phyloP scores from a whole-genome alignment of 495 filamentous ascomycete genomes.

The Pseudoneurospora amorphoporcata region DNA sequence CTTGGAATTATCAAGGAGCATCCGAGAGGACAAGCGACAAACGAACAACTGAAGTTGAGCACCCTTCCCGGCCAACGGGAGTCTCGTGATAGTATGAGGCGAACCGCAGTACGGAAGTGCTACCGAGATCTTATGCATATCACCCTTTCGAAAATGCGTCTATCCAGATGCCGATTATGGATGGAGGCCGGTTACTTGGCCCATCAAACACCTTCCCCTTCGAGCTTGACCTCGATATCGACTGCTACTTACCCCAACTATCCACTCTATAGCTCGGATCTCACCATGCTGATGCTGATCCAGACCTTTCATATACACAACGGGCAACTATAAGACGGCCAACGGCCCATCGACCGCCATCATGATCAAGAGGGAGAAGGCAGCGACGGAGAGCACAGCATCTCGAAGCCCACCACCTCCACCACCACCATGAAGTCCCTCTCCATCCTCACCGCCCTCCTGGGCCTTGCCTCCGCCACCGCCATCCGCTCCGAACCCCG shows the following conservation, averaged over 20 bases:
- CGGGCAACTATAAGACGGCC: background rate
- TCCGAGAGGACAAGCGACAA: background rate
- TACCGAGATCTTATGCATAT: background rate
- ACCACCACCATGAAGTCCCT: conserved; percentile 6
- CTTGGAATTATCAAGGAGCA: background rate
- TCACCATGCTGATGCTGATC: background rate
- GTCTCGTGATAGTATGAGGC: background rate
- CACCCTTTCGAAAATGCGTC: background rate
- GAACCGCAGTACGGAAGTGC: background rate
- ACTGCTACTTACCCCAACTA: background rate
- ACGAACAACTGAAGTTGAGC: background rate
- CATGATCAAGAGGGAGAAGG: background rate
- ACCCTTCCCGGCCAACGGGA: background rate
- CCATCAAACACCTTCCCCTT: background rate
- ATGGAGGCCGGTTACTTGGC: background rate
- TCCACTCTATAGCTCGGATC: background rate
- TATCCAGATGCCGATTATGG: background rate
- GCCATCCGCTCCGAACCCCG: background rate
- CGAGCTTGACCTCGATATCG: background rate
- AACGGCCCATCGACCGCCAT: background rate
- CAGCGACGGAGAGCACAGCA: background rate
- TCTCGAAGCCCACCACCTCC: background rate
- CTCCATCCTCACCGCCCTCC: conserved; percentile 4
- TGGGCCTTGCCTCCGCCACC: conserved; percentile 10
- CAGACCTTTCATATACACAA: background rate